A percentile compares a stretch with the other conserved stretches of the same genome.
phyloP scores from a whole-genome alignment of 2,329 filamentous ascomycete species.

The Ophiognomonia clavigignenti-juglandacearum region DNA sequence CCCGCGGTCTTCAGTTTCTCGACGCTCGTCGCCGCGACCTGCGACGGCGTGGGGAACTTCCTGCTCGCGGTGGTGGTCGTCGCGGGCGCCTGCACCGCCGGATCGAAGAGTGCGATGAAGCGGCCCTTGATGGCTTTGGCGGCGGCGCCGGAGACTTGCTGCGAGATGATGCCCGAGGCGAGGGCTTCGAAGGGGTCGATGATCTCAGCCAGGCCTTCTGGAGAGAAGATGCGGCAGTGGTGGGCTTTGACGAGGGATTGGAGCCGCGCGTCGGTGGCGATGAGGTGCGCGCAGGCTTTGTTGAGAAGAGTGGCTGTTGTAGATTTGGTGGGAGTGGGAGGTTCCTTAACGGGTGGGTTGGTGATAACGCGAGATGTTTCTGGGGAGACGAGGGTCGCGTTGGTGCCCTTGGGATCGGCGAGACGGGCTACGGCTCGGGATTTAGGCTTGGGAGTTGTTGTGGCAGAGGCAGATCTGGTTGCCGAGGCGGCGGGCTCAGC shows the following conservation, averaged over 20 bases:
- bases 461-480: not conserved
- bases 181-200: constrained; percentile 86
- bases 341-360: constrained; percentile 18
- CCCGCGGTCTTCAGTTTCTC: constrained; percentile 75
- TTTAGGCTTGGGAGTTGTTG: constrained; percentile 28
- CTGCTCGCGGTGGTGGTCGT: constrained; percentile 5
- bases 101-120: constrained; percentile 70
- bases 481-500: constrained; percentile 23
- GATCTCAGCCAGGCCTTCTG: constrained; percentile 74
- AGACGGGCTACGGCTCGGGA: constrained; percentile 46
- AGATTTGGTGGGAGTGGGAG: constrained; percentile 32
- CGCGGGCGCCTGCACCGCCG: constrained; percentile 25
- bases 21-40: constrained; percentile 62
- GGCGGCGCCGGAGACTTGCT: constrained; percentile 92
- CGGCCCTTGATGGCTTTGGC: constrained; percentile 84
- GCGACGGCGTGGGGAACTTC: constrained; percentile 69
- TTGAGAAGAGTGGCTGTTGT: constrained; percentile 71
- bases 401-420: constrained; percentile 60
- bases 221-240: constrained; percentile 73
- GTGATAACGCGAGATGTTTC: constrained; percentile 54
- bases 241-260: constrained; percentile 67
- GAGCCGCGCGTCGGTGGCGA: constrained; percentile 68
- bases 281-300: constrained; percentile 69
- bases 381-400: constrained; percentile 68
- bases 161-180: constrained; percentile 84